Evolutionary conservation across 108 stramenopile species (phyloP), one percentile per base, ranked within the genome.

Genomic region (Cylindrotheca fusiformis): DNA sequence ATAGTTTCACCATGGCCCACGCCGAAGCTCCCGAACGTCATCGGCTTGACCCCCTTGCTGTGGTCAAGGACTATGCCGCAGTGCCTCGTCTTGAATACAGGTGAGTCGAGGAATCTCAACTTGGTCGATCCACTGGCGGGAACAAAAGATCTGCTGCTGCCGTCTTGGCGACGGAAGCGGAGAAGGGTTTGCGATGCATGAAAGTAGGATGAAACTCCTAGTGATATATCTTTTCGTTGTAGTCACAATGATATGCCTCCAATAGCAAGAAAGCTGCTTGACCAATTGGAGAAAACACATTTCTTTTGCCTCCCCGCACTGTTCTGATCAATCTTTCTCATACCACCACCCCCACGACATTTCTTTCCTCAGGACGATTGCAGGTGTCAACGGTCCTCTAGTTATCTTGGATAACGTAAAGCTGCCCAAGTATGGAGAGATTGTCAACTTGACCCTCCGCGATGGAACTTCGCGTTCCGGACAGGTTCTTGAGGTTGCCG

Each of bases 361-460:
- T 41, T 41, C 14, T 14, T 41, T 41, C 32, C 75, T 75, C 72
- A 88, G 95, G 48, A 99, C 99, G 30, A 99, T 99, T 79, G 82
- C 87, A 23, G 97, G 97, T 62, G 99, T 99, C 6, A 98, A 99
- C 68, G 99, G 99, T 60, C 99, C 99, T 51, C 79, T 99, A 53
- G 99, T 99, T 36, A 97, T 99, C 67, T 82, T 99, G 66, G 99
- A 99, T 68, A 97, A 99, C 79, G 99, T 99, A 44, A 99, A 99
- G 80, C 85, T 97, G 52, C 97, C 99, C 46, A 95, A 93, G 75
- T 99, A 91, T 68, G 93, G 94, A 59, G 99, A 99, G 82, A 99
- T 99, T 77, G 99, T 99, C 41, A 96, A 97, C 74, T 81, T 99
- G 55, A 86, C 78, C 29, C 89, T 98, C 25, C 87, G 97, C 4